Percentiles rank a stretch among this genome's conserved stretches.
Evolutionary conservation across 805 yeast species (phyloP).

Genomic region (Zygoascus bituminiphila): DNA sequence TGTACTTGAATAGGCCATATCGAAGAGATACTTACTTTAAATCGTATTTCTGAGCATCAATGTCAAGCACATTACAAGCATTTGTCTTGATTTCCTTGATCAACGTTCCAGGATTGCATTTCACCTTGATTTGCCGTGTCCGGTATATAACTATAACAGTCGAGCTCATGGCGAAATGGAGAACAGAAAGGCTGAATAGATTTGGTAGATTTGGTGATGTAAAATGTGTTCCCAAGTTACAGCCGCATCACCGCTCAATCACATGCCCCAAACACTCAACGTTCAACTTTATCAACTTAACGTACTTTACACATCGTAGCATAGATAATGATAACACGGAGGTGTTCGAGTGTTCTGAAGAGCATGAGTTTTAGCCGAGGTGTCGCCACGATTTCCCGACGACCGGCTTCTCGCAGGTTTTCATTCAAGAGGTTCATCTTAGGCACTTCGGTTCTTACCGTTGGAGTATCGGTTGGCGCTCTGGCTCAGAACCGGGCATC

Average conservation of each 20-base stretch:
- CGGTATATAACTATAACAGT: conserved; percentile 10
- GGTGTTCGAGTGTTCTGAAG: too few species aligned
- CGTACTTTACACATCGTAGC: not conserved
- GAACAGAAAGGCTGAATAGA: not conserved
- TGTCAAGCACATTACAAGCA: conserved; percentile 14
- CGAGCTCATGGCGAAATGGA: not conserved
- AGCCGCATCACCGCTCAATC: not conserved
- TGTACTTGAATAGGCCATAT: not conserved
- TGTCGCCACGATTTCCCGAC: too few species aligned
- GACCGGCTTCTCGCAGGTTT: not conserved
- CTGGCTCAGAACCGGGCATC: not conserved
- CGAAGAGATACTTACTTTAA: conserved; percentile 11
- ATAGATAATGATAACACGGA: not conserved
- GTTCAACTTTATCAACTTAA: not conserved
- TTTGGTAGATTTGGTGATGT: not conserved
- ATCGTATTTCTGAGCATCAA: conserved; percentile 12
- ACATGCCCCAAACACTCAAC: not conserved
- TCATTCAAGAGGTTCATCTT: not conserved
- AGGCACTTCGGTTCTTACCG: conserved; percentile 5
- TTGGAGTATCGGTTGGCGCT: conserved; percentile 5
- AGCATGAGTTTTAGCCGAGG: too few species aligned
- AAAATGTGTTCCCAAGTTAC: too few species aligned
- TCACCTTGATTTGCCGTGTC: conserved; percentile 13
- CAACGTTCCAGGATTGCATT: conserved; percentile 15
- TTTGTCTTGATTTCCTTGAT: conserved; percentile 16